Percentiles rank a stretch among this genome's conserved stretches.
phyloP scores from a whole-genome alignment of 1,284 basidiomycete genomes.

The Trametes versicolor region DNA sequence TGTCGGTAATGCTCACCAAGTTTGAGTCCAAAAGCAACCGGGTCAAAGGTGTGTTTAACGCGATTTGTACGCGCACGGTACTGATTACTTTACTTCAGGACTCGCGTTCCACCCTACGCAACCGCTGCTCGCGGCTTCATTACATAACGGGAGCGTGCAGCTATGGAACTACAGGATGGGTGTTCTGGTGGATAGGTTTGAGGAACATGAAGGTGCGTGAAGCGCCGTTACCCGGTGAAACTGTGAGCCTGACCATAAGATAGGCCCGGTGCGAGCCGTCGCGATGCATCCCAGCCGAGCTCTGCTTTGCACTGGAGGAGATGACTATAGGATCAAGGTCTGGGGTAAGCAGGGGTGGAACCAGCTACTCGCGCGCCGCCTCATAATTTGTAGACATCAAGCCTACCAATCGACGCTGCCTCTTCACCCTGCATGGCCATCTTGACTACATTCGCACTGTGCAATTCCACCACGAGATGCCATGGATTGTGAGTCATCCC shows the following conservation, averaged over 20 bases:
- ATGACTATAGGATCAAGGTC: conserved; percentile 99
- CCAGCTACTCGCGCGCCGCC: conserved; percentile 27
- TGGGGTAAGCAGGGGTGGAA: conserved; percentile 72
- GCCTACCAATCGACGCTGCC: conserved; percentile 92
- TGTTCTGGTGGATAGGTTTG: conserved; percentile 96
- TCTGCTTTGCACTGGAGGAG: conserved; percentile 93
- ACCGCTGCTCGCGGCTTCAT: conserved; percentile 91
- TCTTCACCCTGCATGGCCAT: conserved; percentile 98
- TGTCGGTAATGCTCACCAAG: conserved; percentile 93
- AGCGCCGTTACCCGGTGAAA: conserved; percentile 9
- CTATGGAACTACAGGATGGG: conserved; percentile 99
- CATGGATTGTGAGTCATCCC: conserved; percentile 87
- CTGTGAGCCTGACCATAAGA: conserved; percentile 25
- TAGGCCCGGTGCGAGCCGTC: conserved; percentile 97
- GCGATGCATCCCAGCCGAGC: conserved; percentile 97
- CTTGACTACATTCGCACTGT: conserved; percentile 98
- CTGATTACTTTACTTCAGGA: conserved; percentile 52
- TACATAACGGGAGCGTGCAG: conserved; percentile 99
- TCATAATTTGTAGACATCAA: conserved; percentile 68
- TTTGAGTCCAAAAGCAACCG: conserved; percentile 99
- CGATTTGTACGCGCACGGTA: conserved; percentile 8
- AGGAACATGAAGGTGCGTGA: conserved; percentile 94
- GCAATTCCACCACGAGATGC: conserved; percentile 99
- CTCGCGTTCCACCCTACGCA: conserved; percentile 93
- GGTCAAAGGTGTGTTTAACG: conserved; percentile 85